phyloP scores from a whole-genome alignment of 2,329 filamentous ascomycete genomes.

The Bipolaris gigantea region DNA sequence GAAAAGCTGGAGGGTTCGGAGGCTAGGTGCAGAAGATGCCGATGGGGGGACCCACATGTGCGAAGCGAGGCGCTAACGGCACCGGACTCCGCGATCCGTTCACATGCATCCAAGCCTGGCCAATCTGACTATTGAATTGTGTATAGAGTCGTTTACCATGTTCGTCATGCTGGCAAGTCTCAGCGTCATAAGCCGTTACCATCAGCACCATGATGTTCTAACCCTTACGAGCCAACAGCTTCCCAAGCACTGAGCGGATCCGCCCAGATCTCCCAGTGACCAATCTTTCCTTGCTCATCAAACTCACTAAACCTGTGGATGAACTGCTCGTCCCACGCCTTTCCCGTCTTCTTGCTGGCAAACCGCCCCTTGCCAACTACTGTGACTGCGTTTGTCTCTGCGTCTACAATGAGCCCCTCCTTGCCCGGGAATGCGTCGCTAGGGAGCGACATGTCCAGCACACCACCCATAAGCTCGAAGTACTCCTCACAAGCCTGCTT shows the following conservation, averaged over 20 bases:
- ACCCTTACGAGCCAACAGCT: conserved; percentile 31
- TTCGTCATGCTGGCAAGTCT: neutral
- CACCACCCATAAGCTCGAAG: conserved; percentile 40
- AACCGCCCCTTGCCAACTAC: conserved; percentile 43
- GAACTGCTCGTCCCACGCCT: conserved; percentile 47
- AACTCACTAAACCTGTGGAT: conserved; percentile 48
- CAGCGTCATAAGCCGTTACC: neutral
- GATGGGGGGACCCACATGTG: conserved; percentile 2
- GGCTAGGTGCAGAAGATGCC: conserved; percentile 2
- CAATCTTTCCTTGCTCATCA: conserved; percentile 45
- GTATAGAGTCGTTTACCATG: neutral
- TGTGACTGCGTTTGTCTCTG: conserved; percentile 40
- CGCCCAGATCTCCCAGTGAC: conserved; percentile 51
- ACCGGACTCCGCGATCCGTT: neutral
- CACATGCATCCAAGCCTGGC: too few species aligned
- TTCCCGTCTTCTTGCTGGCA: conserved; percentile 45
- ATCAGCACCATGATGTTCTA: neutral
- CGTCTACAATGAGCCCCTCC: conserved; percentile 44
- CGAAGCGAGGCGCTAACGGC: conserved; percentile 11
- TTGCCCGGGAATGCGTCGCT: conserved; percentile 39
- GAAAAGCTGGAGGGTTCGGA: conserved; percentile 12
- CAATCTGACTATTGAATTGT: neutral
- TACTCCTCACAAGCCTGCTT: conserved; percentile 44
- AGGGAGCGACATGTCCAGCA: conserved; percentile 39
- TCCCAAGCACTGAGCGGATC: conserved; percentile 50